Conservation (phyloP, 192 early-diverging fungal species). For the Coemansia sp. region DNA sequence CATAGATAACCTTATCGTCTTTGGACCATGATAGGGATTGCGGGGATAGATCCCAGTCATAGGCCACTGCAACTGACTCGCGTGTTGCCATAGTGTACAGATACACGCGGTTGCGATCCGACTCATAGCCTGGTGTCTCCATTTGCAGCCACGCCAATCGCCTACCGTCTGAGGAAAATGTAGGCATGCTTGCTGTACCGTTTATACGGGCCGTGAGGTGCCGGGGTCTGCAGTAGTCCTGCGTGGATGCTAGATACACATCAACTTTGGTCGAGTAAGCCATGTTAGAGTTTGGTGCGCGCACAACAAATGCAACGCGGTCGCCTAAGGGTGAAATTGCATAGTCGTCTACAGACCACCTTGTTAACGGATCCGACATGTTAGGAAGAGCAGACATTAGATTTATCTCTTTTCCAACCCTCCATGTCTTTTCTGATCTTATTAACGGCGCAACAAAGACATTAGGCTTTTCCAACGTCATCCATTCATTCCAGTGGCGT, state of each 20-base stretch:
- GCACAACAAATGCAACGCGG: constrained; percentile 65
- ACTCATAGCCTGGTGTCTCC: constrained; percentile 68
- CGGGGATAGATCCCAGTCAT: constrained; percentile 64
- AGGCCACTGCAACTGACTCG: constrained; percentile 47
- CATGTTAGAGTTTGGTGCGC: constrained; percentile 55
- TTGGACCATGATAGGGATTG: constrained; percentile 37
- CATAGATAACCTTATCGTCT: constrained; percentile 19
- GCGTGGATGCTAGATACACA: constrained; percentile 62
- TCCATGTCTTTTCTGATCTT: constrained; percentile 33
- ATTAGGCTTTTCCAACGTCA: constrained; percentile 59
- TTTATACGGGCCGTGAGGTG: constrained; percentile 50
- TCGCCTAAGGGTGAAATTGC: constrained; percentile 64
- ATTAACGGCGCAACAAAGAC: constrained; percentile 57
- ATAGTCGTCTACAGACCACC: constrained; percentile 58
- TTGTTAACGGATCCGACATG: constrained; percentile 58
- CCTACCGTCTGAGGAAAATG: constrained; percentile 62
- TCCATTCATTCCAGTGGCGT: constrained; percentile 73
- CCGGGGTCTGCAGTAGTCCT: constrained; percentile 34
- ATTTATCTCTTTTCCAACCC: constrained; percentile 29
- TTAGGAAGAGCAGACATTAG: constrained; percentile 35
- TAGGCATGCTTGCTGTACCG: constrained; percentile 61
- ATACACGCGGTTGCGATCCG: constrained; percentile 62
- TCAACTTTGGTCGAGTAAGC: constrained; percentile 72
- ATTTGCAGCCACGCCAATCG: constrained; percentile 72
- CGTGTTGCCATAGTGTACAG: constrained; percentile 55